These are phyloP conservation scores for Choanephora cucurbitarum DNA, from an alignment of 371 early-diverging fungal species.

Conservation along the genomic window DNA sequence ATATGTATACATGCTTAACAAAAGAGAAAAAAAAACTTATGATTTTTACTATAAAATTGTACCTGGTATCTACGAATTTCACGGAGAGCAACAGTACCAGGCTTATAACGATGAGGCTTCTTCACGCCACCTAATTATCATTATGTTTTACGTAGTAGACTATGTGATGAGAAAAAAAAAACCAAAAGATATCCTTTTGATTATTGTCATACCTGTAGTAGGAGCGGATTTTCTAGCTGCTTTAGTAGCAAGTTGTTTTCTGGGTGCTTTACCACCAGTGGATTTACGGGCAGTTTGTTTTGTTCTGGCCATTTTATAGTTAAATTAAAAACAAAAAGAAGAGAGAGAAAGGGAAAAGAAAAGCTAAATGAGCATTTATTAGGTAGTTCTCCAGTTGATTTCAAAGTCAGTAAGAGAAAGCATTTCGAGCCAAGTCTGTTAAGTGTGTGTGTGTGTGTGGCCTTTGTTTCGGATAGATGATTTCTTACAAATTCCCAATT, in stretches of 20 bases:
- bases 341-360: constrained; percentile 1
- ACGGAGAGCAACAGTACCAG: constrained; percentile 88
- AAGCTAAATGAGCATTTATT: neutral
- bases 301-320: constrained; percentile 83
- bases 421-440: no score
- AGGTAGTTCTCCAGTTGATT: no score
- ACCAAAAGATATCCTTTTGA: neutral
- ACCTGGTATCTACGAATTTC: constrained; percentile 95
- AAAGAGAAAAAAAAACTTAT: no score
- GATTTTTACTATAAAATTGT: neutral
- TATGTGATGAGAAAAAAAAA: neutral
- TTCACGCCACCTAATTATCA: constrained; percentile 54
- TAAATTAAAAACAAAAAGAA: constrained; percentile 1
- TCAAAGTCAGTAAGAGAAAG: no score
- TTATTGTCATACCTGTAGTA: constrained; percentile 35
- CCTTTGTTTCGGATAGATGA: no score
- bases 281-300: constrained; percentile 99
- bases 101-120: constrained; percentile 84
- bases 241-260: constrained; percentile 97
- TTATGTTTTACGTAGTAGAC: neutral
- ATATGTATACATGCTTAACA: no score
- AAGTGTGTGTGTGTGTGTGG: no score
- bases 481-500: no score
- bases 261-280: constrained; percentile 97
- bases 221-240: constrained; percentile 60